Conservation (phyloP, 2,329 filamentous ascomycete genomes). For the Exophiala xenobiotica region DNA sequence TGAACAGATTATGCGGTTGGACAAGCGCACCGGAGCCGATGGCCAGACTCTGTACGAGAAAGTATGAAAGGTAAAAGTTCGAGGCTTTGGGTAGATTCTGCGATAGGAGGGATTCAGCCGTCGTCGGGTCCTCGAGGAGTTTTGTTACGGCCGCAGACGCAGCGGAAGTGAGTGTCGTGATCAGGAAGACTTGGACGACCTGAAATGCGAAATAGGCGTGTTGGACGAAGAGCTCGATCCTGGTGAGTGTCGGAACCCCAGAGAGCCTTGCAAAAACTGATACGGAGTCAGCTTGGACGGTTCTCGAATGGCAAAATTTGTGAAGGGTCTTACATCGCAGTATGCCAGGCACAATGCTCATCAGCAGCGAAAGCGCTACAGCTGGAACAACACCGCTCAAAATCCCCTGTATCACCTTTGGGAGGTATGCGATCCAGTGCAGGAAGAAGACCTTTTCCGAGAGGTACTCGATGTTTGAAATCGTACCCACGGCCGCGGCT, state of each 20-base stretch:
- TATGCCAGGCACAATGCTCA: slow-evolving; percentile 80
- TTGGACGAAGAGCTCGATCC: slow-evolving; percentile 84
- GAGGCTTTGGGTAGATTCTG: slow-evolving; percentile 79
- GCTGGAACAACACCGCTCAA: slow-evolving; percentile 81
- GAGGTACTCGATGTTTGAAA: slow-evolving; percentile 81
- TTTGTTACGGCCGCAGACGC: slow-evolving; percentile 68
- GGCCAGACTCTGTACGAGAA: slow-evolving; percentile 83
- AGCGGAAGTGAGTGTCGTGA: slow-evolving; percentile 73
- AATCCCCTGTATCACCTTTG: slow-evolving; percentile 68
- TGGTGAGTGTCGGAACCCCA: slow-evolving; percentile 74
- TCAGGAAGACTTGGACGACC: slow-evolving; percentile 85
- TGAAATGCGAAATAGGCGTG: slow-evolving; percentile 74
- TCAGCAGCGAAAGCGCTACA: slow-evolving; percentile 74
- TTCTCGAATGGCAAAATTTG: not conserved
- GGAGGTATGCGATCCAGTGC: slow-evolving; percentile 70
- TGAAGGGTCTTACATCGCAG: slow-evolving; percentile 62
- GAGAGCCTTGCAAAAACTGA: slow-evolving; percentile 63
- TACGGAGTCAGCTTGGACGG: slow-evolving; percentile 18
- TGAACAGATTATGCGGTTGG: slow-evolving; percentile 50
- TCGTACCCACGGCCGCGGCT: slow-evolving; percentile 74
- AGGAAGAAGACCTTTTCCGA: slow-evolving; percentile 56
- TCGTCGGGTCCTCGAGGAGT: slow-evolving; percentile 65
- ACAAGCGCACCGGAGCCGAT: slow-evolving; percentile 49
- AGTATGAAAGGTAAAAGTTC: slow-evolving; percentile 95
- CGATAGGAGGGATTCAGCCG: slow-evolving; percentile 66